Conservation (phyloP, 2,329 filamentous ascomycete species). For the Aureobasidium uvarum region DNA sequence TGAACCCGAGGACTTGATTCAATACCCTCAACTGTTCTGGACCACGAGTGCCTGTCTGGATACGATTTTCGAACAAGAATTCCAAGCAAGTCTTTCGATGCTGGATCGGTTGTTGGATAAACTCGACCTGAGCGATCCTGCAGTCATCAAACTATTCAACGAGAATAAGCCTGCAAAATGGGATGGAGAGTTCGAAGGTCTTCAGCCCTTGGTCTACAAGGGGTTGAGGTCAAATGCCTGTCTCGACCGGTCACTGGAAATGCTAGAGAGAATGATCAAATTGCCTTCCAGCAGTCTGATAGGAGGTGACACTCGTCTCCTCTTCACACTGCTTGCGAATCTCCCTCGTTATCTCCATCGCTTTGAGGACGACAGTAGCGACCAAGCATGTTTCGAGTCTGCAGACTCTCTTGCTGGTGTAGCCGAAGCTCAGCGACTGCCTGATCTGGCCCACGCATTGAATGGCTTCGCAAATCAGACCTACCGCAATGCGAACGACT, state of each 20-base stretch:
- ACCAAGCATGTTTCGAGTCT: constrained; percentile 56
- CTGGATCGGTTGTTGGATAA: constrained; percentile 81
- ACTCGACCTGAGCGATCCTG: constrained; percentile 71
- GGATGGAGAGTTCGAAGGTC: constrained; percentile 84
- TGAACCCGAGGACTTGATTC: constrained; percentile 72
- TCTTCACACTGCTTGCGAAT: constrained; percentile 89
- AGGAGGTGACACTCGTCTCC: constrained; percentile 75
- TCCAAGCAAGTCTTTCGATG: constrained; percentile 88
- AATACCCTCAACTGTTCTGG: constrained; percentile 98
- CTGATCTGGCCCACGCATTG: constrained; percentile 66
- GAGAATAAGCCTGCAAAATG: constrained; percentile 81
- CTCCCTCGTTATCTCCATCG: constrained; percentile 79
- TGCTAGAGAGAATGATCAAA: constrained; percentile 73
- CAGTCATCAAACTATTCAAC: constrained; percentile 66
- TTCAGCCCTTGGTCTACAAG: constrained; percentile 85
- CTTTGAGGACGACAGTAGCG: constrained; percentile 59
- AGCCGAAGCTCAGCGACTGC: constrained; percentile 68
- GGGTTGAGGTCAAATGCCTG: constrained; percentile 84
- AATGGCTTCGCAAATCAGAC: constrained; percentile 66
- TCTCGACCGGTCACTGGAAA: constrained; percentile 71
- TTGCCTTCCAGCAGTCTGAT: constrained; percentile 78
- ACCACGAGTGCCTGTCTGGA: constrained; percentile 94
- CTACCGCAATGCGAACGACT: constrained; percentile 69
- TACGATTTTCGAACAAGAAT: constrained; percentile 94
- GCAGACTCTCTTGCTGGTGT: constrained; percentile 69